These are phyloP conservation scores for Boletus huronensis DNA, from an alignment of 768 basidiomycete genomes.

Conservation along the genomic window DNA sequence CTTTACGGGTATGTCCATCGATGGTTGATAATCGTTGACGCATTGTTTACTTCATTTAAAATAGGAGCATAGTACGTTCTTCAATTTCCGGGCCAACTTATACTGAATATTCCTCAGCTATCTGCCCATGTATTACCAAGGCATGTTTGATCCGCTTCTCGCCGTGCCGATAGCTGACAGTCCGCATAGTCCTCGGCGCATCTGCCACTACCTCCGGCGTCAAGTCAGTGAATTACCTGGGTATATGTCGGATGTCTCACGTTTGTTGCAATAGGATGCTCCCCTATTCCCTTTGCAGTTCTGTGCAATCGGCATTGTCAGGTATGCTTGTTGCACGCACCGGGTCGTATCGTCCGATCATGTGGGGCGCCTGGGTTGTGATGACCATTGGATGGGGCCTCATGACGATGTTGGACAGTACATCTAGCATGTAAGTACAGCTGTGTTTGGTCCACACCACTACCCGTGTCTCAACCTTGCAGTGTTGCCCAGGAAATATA, in stretches of 20 bases:
- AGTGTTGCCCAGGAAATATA: constrained; percentile 33
- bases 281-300: constrained; percentile 30
- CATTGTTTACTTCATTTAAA: not conserved
- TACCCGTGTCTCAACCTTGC: not conserved
- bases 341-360: constrained; percentile 31
- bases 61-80: constrained; percentile 28
- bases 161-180: not conserved
- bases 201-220: constrained; percentile 34
- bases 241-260: not conserved
- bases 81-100: not conserved
- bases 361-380: constrained; percentile 30
- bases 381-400: constrained; percentile 36
- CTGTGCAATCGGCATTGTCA: constrained; percentile 17
- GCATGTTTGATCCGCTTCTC: not conserved
- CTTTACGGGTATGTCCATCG: constrained; percentile 27
- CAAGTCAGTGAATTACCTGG: constrained; percentile 14
- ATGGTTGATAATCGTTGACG: not conserved
- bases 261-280: constrained; percentile 30
- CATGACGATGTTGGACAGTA: constrained; percentile 36
- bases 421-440: constrained; percentile 27
- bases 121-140: constrained; percentile 41
- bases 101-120: constrained; percentile 26
- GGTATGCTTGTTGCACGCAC: constrained; percentile 27
- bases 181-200: constrained; percentile 32
- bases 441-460: not conserved